Base-by-base conservation (phyloP, 2,329 filamentous ascomycete genomes). In the Leptographium galeiforme region DNA sequence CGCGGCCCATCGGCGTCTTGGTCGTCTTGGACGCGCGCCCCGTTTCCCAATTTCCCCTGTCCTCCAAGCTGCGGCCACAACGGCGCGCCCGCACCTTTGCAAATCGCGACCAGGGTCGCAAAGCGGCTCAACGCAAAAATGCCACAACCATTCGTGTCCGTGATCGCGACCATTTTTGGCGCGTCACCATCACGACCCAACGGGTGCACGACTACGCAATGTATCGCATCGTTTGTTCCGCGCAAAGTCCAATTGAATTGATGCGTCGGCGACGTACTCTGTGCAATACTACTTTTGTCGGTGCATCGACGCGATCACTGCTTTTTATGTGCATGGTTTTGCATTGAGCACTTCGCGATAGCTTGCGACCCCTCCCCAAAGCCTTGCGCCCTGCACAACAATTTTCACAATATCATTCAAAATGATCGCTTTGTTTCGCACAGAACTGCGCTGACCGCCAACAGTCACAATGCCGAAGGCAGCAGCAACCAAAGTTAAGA, bases 391-490 rank as follows among this genome's bases (percentile, higher is more conserved):
- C 25, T 25, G 25, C 25, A 5, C 25, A 25, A 25, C 25, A 2
- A 25, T 25, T 25, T 25, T 25, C 25, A 25, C 25, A 25, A 2
- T 25, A 2, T 5, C 25, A 25, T 45, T 32, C 12, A 18, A 13
- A 68, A 47, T 43, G 1, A 5, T 1, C 40, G n/a, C 30, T 19
- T 16, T 13, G 6, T 11, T 4, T n/a, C 16, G 14, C 25, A 16
- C 25, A 32, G 4, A 45, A 8, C 7, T 8, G 13, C 14, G 43
- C 45, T 33, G 10, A 47, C 45, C 8, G 18, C 30, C 41, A 38
- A 18, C 14, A 62, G 62, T 63, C 71, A 78, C 63, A 59, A 81
- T 81, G 78, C 76, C 78, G 63, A 81, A 81, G 72, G 77, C 75
- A 62, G 68, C 74, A 50, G 67, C 72, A 58, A 80, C 72, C 57